A percentile compares a stretch with the other conserved stretches of the same genome.
phyloP scores from a whole-genome alignment of 106 monocot species.

The Allium fistulosum region DNA sequence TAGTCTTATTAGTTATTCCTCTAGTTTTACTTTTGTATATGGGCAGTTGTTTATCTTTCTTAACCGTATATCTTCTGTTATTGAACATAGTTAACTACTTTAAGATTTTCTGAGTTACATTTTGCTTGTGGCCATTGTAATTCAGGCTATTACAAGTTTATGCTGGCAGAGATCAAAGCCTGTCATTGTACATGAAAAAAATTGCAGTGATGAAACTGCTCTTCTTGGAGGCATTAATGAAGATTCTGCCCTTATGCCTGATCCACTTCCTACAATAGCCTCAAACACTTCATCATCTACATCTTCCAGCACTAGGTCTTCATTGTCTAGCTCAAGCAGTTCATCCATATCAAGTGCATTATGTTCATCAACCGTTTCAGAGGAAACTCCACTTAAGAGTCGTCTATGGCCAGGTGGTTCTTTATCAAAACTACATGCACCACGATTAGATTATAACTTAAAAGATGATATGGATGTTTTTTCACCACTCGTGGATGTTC shows the following conservation, averaged over 20 bases:
- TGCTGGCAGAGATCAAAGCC: constrained; percentile 98
- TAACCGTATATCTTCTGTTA: too few species aligned
- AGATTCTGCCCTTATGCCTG: constrained; percentile 94
- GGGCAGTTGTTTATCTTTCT: too few species aligned
- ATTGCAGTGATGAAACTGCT: constrained; percentile 66
- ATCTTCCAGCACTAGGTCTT: constrained; percentile 31
- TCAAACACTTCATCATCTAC: constrained; percentile 29
- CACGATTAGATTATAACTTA: constrained; percentile 33
- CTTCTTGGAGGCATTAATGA: constrained; percentile 80
- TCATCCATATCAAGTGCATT: constrained; percentile 22
- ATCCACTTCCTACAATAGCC: constrained; percentile 67
- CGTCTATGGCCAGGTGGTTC: constrained; percentile 38
- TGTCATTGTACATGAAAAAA: constrained; percentile 62
- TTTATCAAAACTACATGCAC: constrained; percentile 68
- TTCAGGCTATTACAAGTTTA: constrained; percentile 77
- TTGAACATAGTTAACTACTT: too few species aligned
- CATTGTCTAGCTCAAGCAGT: constrained; percentile 22
- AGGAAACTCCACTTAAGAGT: constrained; percentile 55
- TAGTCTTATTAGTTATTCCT: too few species aligned
- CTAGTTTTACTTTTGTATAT: too few species aligned
- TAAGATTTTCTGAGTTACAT: too few species aligned
- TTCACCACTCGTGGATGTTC: constrained; percentile 95
- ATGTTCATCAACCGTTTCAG: constrained; percentile 15
- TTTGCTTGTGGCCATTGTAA: too few species aligned
- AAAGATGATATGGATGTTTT: constrained; percentile 99